phyloP scores from a whole-genome alignment of 2,329 filamentous ascomycete genomes.

The Lecanicillium sp. region DNA sequence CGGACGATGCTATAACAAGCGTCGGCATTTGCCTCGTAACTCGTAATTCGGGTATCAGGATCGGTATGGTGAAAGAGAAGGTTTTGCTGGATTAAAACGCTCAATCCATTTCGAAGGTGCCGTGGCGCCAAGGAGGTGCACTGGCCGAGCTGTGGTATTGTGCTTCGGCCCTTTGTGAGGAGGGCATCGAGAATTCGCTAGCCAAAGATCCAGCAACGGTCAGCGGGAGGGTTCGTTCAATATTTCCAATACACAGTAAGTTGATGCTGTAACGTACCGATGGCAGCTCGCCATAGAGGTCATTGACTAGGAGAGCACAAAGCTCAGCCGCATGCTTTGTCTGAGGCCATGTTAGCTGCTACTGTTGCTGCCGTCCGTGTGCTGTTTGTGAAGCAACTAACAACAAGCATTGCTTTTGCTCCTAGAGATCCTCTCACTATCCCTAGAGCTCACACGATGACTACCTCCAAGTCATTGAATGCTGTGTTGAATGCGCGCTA shows the following conservation, averaged over 20 bases:
- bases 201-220: conserved; percentile 5
- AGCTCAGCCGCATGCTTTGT: conserved; percentile 77
- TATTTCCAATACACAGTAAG: too few relatives aligned
- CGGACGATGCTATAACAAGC: conserved; percentile 78
- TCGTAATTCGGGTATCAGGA: conserved; percentile 52
- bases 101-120: conserved; percentile 73
- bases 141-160: conserved; percentile 59
- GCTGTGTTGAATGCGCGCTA: conserved; percentile 2
- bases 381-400: conserved; percentile 29
- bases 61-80: conserved; percentile 69
- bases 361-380: not conserved
- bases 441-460: conserved; percentile 65
- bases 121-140: conserved; percentile 66
- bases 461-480: conserved; percentile 61
- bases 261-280: conserved; percentile 53
- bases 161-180: conserved; percentile 69
- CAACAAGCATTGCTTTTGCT: conserved; percentile 51
- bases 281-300: conserved; percentile 84
- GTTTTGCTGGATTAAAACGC: conserved; percentile 81
- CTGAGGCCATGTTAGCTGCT: conserved; percentile 27
- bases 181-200: conserved; percentile 82
- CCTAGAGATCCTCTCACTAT: conserved; percentile 72
- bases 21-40: conserved; percentile 77
- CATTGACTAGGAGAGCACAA: conserved; percentile 80
- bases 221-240: too few relatives aligned